phyloP scores from a whole-genome alignment of 2,329 filamentous ascomycete genomes.

The Neocucurbitaria cava region DNA sequence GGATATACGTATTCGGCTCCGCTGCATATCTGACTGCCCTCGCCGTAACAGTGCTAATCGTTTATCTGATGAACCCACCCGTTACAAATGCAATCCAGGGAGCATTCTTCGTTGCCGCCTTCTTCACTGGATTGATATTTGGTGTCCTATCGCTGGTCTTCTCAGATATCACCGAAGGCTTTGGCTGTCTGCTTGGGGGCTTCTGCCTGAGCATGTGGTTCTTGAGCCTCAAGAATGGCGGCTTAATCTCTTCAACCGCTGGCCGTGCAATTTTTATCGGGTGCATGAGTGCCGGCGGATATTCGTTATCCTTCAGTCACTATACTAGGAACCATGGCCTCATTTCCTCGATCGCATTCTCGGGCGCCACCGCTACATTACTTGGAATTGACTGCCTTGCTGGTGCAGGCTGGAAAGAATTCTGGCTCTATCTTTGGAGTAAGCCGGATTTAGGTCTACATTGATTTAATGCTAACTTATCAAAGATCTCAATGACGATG shows the following conservation, averaged over 20 bases:
- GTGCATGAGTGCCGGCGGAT: constrained; percentile 71
- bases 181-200: constrained; percentile 87
- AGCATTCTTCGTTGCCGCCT: constrained; percentile 80
- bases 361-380: constrained; percentile 78
- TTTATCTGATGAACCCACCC: constrained; percentile 86
- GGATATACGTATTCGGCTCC: constrained; percentile 70
- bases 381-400: constrained; percentile 92
- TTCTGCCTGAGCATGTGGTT: constrained; percentile 93
- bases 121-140: constrained; percentile 75
- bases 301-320: constrained; percentile 73
- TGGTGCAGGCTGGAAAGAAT: constrained; percentile 89
- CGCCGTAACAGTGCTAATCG: constrained; percentile 79
- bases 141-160: constrained; percentile 80
- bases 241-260: constrained; percentile 68
- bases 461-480: constrained; percentile 18
- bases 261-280: constrained; percentile 78
- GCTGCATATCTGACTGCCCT: constrained; percentile 75
- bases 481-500: constrained; percentile 70
- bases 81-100: constrained; percentile 80
- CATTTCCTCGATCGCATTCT: constrained; percentile 78
- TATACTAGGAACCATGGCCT: constrained; percentile 80
- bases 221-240: constrained; percentile 76
- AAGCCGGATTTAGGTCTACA: constrained; percentile 32
- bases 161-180: constrained; percentile 79
- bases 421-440: constrained; percentile 93